Conservation (phyloP, 2,329 filamentous ascomycete species). For the Cercospora sp. region DNA sequence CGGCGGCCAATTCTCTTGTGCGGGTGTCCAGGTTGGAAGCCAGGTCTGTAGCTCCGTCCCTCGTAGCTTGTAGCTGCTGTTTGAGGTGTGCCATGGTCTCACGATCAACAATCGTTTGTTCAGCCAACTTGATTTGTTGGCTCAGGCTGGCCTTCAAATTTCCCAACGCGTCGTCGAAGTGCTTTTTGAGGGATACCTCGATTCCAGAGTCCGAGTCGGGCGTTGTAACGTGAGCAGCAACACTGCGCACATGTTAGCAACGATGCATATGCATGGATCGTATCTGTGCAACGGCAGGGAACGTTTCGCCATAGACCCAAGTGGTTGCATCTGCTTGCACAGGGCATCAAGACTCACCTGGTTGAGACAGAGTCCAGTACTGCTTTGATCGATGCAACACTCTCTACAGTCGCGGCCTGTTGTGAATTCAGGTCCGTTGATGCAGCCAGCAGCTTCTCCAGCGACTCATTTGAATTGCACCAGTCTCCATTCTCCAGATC, state of each 20-base stretch:
- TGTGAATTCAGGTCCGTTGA: conserved; percentile 25
- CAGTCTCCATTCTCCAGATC: conserved; percentile 13
- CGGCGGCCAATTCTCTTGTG: neutral
- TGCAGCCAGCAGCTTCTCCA: conserved; percentile 25
- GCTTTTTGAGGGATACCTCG: conserved; percentile 8
- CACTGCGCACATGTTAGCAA: neutral
- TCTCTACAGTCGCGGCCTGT: conserved; percentile 20
- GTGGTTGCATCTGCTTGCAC: neutral
- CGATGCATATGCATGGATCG: neutral
- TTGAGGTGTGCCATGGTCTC: conserved; percentile 23
- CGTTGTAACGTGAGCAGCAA: neutral
- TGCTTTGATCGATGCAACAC: conserved; percentile 26
- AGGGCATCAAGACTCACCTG: conserved; percentile 12
- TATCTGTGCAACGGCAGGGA: neutral
- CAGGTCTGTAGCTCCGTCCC: conserved; percentile 7
- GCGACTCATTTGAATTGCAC: conserved; percentile 14
- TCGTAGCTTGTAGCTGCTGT: conserved; percentile 21
- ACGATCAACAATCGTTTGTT: conserved; percentile 20
- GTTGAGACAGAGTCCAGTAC: conserved; percentile 25
- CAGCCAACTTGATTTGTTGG: conserved; percentile 23
- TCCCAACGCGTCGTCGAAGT: conserved; percentile 25
- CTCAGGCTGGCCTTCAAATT: conserved; percentile 24
- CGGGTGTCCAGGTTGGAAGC: conserved; percentile 8
- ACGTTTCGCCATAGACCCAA: neutral
- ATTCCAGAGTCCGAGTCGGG: neutral